A percentile compares a stretch with the other conserved stretches of the same genome.
These are phyloP conservation scores for Atalantia buxifolia DNA, from an alignment of 345 rosid species.

Conservation along the genomic window DNA sequence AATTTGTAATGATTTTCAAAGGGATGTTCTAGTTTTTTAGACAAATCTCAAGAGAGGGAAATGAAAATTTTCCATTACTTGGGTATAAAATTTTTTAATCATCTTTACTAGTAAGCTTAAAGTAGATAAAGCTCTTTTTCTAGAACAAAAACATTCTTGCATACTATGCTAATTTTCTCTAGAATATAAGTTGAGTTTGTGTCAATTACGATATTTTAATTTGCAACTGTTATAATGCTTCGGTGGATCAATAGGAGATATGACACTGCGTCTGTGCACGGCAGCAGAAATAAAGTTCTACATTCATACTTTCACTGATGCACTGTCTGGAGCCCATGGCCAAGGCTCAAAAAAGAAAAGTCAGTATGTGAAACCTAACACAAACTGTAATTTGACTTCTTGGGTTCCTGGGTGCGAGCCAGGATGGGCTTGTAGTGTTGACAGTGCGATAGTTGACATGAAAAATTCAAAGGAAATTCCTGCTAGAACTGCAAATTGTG, in stretches of 20 bases:
- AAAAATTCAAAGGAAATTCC: conserved; percentile 58
- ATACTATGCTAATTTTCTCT: not conserved
- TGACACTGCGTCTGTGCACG: conserved; percentile 68
- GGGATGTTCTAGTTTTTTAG: too few relatives aligned
- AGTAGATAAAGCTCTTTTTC: not conserved
- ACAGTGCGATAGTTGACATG: conserved; percentile 42
- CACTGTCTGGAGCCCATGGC: conserved; percentile 12
- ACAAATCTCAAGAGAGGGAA: too few relatives aligned
- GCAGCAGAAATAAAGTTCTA: conserved; percentile 88
- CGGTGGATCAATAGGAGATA: conserved; percentile 53
- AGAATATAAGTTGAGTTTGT: not conserved
- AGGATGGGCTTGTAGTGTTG: conserved; percentile 86
- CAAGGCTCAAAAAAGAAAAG: conserved; percentile 27
- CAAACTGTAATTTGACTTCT: conserved; percentile 79
- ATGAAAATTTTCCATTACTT: too few relatives aligned
- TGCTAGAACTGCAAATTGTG: conserved; percentile 45
- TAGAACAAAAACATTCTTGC: not conserved
- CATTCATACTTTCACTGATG: conserved; percentile 44
- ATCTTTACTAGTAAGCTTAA: not conserved
- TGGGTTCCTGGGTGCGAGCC: conserved; percentile 99
- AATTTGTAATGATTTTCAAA: too few relatives aligned
- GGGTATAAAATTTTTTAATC: too few relatives aligned
- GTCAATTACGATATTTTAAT: not conserved
- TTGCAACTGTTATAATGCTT: conserved; percentile 9
- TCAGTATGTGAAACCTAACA: conserved; percentile 69